Evolutionary conservation across 768 basidiomycete species (phyloP).

Genomic region (Termitomyces sp.): DNA sequence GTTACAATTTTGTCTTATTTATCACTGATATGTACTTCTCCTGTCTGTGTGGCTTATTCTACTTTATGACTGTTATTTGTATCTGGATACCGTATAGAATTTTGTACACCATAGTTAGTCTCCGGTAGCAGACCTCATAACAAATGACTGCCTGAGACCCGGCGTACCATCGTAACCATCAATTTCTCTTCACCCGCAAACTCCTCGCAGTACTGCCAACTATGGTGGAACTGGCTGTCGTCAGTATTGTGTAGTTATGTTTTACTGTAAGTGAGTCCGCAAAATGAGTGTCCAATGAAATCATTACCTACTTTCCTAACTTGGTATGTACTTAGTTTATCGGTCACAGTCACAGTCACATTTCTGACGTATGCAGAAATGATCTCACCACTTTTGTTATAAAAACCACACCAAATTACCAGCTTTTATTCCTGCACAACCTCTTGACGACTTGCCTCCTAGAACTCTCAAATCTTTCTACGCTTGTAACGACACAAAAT

Average conservation of each 20-base stretch:
- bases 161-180: too few relatives aligned
- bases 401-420: neutral
- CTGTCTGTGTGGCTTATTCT: neutral
- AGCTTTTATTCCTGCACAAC: neutral
- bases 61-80: neutral
- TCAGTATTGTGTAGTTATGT: too few relatives aligned
- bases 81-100: neutral
- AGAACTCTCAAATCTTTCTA: neutral
- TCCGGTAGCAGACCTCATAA: too few relatives aligned
- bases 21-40: neutral
- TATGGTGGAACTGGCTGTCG: too few relatives aligned
- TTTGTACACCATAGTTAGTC: neutral
- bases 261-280: too few relatives aligned
- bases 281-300: too few relatives aligned
- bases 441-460: slow-evolving; percentile 5
- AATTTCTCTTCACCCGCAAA: neutral
- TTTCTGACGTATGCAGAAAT: slow-evolving; percentile 10
- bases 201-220: too few relatives aligned
- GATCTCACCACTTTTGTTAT: slow-evolving; percentile 12
- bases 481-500: neutral
- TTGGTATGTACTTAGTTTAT: neutral
- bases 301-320: neutral
- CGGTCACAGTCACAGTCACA: slow-evolving; percentile 12
- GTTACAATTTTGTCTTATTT: neutral
- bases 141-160: too few relatives aligned